A percentile compares a stretch with the other conserved stretches of the same genome.
Evolutionary conservation across 805 yeast genomes (phyloP).

Genomic region (Diddensiella santjacobensis): DNA sequence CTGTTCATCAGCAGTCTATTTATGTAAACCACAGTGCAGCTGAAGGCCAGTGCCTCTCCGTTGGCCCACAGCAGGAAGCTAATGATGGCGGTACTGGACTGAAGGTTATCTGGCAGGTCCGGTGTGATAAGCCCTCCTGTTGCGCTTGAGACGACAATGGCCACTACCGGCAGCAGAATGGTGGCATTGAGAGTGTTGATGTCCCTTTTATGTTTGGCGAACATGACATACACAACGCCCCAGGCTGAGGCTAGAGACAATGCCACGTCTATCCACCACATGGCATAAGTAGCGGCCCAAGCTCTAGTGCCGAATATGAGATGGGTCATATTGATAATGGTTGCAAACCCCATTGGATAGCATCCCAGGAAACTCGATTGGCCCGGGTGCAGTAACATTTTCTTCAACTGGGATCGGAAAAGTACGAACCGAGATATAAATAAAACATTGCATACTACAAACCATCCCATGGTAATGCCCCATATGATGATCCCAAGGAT

Average conservation of each 20-base stretch:
- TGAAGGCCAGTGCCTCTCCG: constrained; percentile 59
- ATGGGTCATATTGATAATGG: constrained; percentile 57
- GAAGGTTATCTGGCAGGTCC: constrained; percentile 43
- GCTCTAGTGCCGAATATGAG: constrained; percentile 39
- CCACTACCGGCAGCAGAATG: constrained; percentile 69
- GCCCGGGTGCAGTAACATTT: constrained; percentile 39
- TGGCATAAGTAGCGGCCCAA: constrained; percentile 51
- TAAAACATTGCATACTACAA: constrained; percentile 40
- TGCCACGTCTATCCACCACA: constrained; percentile 71
- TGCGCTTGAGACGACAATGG: constrained; percentile 72
- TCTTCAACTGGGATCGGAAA: constrained; percentile 32
- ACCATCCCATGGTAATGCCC: constrained; percentile 48
- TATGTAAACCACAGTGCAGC: constrained; percentile 53
- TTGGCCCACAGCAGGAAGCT: constrained; percentile 63
- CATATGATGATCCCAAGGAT: constrained; percentile 60
- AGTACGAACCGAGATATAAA: constrained; percentile 42
- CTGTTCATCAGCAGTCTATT: constrained; percentile 57
- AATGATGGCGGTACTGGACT: constrained; percentile 51
- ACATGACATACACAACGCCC: constrained; percentile 53
- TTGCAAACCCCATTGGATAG: constrained; percentile 71
- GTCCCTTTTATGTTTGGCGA: constrained; percentile 35
- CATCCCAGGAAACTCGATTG: constrained; percentile 70
- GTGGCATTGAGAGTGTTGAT: constrained; percentile 48
- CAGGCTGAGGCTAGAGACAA: constrained; percentile 58
- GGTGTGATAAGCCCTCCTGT: constrained; percentile 56